Evolutionary conservation across 257 asterid species (phyloP).

Genomic region (Penstemon eatonii): DNA sequence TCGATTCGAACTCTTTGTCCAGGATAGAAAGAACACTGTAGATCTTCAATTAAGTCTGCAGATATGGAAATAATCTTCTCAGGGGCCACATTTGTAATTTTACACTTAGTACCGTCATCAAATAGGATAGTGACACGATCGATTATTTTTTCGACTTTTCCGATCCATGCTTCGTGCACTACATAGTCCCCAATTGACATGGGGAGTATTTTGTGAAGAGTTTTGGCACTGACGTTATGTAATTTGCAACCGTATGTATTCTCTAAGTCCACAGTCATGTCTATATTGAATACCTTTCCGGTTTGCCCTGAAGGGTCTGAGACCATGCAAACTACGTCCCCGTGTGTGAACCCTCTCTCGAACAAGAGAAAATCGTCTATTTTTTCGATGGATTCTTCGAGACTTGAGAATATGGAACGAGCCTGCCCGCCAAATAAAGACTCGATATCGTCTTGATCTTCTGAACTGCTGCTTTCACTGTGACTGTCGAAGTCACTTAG

Average conservation of each 20-base stretch:
- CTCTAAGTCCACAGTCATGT: conserved; percentile 71
- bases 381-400: conserved; percentile 73
- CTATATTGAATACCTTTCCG: conserved; percentile 72
- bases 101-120: conserved; percentile 67
- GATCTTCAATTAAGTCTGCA: conserved; percentile 67
- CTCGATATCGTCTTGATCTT: conserved; percentile 78
- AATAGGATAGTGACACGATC: conserved; percentile 59
- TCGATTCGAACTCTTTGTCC: conserved; percentile 76
- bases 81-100: conserved; percentile 46
- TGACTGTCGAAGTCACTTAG: conserved; percentile 66
- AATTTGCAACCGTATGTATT: conserved; percentile 55
- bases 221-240: conserved; percentile 38
- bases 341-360: conserved; percentile 62
- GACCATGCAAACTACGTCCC: conserved; percentile 72
- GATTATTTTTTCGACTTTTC: conserved; percentile 70
- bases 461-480: conserved; percentile 81
- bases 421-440: conserved; percentile 78
- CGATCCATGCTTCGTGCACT: conserved; percentile 37
- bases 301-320: conserved; percentile 69
- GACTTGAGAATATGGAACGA: conserved; percentile 68
- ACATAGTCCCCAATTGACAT: too few species aligned
- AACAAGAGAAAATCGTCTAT: conserved; percentile 89
- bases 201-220: too few species aligned
- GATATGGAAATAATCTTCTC: conserved; percentile 60
- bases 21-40: conserved; percentile 74